Evolutionary conservation across 1,284 basidiomycete genomes (phyloP).

Genomic region (Pterula multifida): DNA sequence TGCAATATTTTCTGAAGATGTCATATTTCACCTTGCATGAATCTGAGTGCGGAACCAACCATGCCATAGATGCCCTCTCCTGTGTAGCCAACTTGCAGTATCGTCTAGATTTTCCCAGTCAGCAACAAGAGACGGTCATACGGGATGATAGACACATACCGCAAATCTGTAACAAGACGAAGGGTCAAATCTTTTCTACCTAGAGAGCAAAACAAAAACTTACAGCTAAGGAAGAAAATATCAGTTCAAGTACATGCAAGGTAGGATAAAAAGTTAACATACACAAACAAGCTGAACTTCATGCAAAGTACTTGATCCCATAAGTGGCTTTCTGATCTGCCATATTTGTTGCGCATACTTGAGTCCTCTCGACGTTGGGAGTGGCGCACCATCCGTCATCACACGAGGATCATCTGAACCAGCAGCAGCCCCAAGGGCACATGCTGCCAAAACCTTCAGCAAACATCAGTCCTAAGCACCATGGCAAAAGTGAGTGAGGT

Average conservation of each 20-base stretch:
- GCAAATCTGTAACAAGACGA: background rate
- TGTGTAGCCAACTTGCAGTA: background rate
- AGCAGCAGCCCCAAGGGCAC: background rate
- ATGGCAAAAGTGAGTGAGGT: background rate
- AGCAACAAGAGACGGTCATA: background rate
- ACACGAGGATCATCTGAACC: constrained; percentile 29
- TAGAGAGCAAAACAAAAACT: background rate
- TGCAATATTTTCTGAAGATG: background rate
- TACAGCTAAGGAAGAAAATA: background rate
- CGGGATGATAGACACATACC: background rate
- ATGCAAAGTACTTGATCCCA: constrained; percentile 29
- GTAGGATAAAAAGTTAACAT: constrained; percentile 4
- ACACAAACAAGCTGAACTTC: constrained; percentile 32
- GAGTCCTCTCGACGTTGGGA: background rate
- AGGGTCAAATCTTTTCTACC: too few relatives aligned
- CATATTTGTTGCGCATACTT: background rate
- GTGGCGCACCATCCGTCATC: constrained; percentile 13
- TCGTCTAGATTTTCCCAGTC: background rate
- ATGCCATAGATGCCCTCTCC: constrained; percentile 1
- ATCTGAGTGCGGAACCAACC: background rate
- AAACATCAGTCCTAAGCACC: background rate
- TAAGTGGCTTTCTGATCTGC: constrained; percentile 12
- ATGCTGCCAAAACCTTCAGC: background rate
- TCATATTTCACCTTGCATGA: background rate
- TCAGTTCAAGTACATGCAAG: background rate